phyloP scores from a whole-genome alignment of 352 stramenopile species.

The Globisporangium alternatum region DNA sequence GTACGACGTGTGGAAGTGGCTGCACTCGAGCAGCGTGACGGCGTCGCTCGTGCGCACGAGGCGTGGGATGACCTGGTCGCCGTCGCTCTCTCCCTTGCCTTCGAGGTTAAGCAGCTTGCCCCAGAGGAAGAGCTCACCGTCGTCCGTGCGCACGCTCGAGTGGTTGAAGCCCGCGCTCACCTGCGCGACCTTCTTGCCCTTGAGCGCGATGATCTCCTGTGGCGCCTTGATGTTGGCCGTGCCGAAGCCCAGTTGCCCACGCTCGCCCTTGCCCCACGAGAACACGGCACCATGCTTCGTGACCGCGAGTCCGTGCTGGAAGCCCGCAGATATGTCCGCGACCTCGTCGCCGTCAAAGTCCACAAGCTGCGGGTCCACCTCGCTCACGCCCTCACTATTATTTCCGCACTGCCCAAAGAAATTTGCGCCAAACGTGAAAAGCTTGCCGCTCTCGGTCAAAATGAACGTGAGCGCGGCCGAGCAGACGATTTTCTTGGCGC shows the following conservation, averaged over 20 bases:
- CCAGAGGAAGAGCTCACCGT: conserved; percentile 84
- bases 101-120: conserved; percentile 79
- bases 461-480: conserved; percentile 76
- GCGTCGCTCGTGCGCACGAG: conserved; percentile 66
- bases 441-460: conserved; percentile 69
- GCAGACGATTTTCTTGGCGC: conserved; percentile 78
- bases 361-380: conserved; percentile 50
- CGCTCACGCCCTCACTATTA: conserved; percentile 57
- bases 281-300: conserved; percentile 69
- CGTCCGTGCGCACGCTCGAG: conserved; percentile 63
- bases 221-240: conserved; percentile 68
- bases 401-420: conserved; percentile 77
- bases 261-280: conserved; percentile 82
- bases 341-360: conserved; percentile 67
- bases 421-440: conserved; percentile 81
- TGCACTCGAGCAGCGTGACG: conserved; percentile 69
- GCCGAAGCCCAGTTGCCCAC: conserved; percentile 77
- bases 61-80: conserved; percentile 72
- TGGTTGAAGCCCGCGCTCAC: conserved; percentile 85
- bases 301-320: conserved; percentile 74
- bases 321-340: conserved; percentile 68
- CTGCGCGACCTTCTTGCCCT: conserved; percentile 52
- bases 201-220: conserved; percentile 77
- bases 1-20: conserved; percentile 83
- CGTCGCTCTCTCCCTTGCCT: conserved; percentile 52